phyloP scores from a whole-genome alignment of 2,329 filamentous ascomycete species.

The Dactylellina haptotyla region DNA sequence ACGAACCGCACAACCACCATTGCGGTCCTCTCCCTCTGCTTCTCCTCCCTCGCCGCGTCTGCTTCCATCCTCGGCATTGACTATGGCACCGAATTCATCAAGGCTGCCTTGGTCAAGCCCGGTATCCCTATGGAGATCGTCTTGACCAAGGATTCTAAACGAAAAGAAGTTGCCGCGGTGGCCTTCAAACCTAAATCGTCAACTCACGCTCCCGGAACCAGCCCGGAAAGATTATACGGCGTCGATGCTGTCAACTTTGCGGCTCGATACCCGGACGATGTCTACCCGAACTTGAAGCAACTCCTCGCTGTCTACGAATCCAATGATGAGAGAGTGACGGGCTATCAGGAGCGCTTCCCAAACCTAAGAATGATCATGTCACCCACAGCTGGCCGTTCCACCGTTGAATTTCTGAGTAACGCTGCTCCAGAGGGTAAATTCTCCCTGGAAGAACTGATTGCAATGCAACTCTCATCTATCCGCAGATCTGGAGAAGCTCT shows the following conservation, averaged over 20 bases:
- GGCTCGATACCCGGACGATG: constrained; percentile 87
- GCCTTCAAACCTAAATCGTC: constrained; percentile 81
- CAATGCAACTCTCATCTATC: constrained; percentile 94
- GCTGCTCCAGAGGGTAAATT: constrained; percentile 67
- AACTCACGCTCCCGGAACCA: constrained; percentile 72
- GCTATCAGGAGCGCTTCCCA: constrained; percentile 80
- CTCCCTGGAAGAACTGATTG: constrained; percentile 89
- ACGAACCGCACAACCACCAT: constrained; percentile 62
- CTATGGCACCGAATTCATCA: constrained; percentile 95
- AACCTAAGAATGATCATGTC: constrained; percentile 70
- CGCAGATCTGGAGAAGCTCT: constrained; percentile 85
- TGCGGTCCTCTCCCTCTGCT: constrained; percentile 67
- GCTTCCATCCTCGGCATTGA: constrained; percentile 91
- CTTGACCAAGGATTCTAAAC: constrained; percentile 94
- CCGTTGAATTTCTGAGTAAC: constrained; percentile 83
- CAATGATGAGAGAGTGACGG: constrained; percentile 70
- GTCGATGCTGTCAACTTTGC: constrained; percentile 88
- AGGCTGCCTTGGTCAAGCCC: constrained; percentile 93
- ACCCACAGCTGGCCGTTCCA: constrained; percentile 68
- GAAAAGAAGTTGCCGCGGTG: constrained; percentile 90
- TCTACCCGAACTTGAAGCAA: constrained; percentile 92
- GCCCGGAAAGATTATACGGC: constrained; percentile 90
- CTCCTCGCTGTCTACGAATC: constrained; percentile 76
- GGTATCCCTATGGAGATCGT: constrained; percentile 98
- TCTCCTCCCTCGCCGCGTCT: constrained; percentile 69